Evolutionary conservation across 306 rosid genomes (phyloP), one percentile per base, ranked within the genome.

Genomic region (Leucaena leucocephala): DNA sequence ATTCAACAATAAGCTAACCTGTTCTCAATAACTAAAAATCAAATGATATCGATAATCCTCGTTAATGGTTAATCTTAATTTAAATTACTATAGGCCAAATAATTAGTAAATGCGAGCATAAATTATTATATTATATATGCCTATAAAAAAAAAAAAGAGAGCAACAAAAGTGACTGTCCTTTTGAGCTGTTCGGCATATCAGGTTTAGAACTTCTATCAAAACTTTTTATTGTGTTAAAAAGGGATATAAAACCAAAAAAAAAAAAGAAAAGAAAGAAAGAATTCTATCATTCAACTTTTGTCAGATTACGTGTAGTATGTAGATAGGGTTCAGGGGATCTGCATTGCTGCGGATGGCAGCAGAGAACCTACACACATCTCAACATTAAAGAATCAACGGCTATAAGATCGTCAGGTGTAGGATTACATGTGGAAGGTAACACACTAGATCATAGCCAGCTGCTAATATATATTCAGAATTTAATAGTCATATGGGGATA

Each of bases 141-240:
- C 3, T 8, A 21, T 2, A 5, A 17, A 50, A 14, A 17, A 21
- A 9, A 43, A 66, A 22, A 33, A 66, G n/a, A n/a, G n/a, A 14
- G 34, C 35, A 78, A 65, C 48, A 85, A 90, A 88, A 84, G 89
- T 76, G 55, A 27, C 40, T 44, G 58, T 83, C 78, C 95, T 90
- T 90, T 84, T 90, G 86, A 76, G 85, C 83, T 72, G 90, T 50
- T 13, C 50, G 6, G 22, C 48, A 74, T 50, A 67, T 58, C 85
- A 85, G 88, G 71, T 8, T 58, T 44, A 68, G 78, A 75, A 21
- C 78, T 70, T 54, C 76, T 66, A 70, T 62, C 21, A 43, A 38
- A 16, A 16, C 72, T 64, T 68, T 49, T 10, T 38, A 43, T 43
- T 2, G 17, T 6, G 39, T 48, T 27, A 42, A 72, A 55, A 34